A percentile compares a stretch with the other conserved stretches of the same genome.
Conservation (phyloP, 2,329 filamentous ascomycete species). For the Ophiostoma sp. region DNA sequence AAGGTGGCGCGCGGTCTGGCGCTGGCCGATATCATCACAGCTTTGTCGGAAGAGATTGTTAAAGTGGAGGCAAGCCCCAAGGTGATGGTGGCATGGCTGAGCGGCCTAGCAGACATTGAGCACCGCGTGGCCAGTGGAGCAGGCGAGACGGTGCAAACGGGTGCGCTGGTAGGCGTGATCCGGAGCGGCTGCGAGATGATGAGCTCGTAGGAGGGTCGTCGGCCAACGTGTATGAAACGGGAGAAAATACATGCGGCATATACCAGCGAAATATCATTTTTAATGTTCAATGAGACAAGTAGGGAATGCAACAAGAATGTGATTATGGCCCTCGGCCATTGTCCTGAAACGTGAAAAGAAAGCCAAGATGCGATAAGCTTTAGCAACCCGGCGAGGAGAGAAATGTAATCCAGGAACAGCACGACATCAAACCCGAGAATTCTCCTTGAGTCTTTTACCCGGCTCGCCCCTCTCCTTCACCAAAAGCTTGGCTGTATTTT, state of each 20-base stretch:
- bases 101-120: slow-evolving; percentile 89
- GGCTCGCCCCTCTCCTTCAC: background rate
- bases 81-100: slow-evolving; percentile 87
- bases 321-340: background rate
- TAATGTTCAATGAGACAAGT: background rate
- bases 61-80: slow-evolving; percentile 81
- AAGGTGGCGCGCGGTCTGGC: slow-evolving; percentile 85
- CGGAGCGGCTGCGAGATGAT: slow-evolving; percentile 79
- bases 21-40: slow-evolving; percentile 88
- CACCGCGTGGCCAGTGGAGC: slow-evolving; percentile 86
- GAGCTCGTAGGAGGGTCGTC: slow-evolving; percentile 27
- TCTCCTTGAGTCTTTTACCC: background rate
- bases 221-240: background rate
- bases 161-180: slow-evolving; percentile 86
- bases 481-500: no score
- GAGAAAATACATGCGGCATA: background rate
- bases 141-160: slow-evolving; percentile 85
- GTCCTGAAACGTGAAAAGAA: background rate
- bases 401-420: background rate
- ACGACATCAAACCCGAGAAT: background rate
- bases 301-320: background rate
- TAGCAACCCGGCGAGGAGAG: background rate
- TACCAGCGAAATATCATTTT: slow-evolving; percentile 5
- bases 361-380: slow-evolving; percentile 5
- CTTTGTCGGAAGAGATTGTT: slow-evolving; percentile 77